Percentiles rank a stretch among this genome's conserved stretches.
phyloP scores from a whole-genome alignment of 2,329 filamentous ascomycete species.

The Dryadomyces quercivorus region DNA sequence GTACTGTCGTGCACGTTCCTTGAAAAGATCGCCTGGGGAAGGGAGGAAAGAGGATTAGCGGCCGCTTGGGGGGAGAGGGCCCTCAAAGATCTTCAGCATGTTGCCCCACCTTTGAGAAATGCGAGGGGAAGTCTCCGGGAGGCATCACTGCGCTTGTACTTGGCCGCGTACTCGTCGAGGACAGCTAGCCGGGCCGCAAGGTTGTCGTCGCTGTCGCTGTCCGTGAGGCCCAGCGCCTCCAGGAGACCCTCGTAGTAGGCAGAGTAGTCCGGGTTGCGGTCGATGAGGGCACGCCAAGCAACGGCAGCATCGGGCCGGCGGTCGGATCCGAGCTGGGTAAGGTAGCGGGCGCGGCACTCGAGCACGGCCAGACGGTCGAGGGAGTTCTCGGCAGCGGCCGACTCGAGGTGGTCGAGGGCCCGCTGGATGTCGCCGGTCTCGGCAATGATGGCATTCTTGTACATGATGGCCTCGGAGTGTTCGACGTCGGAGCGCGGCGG shows the following conservation, averaged over 20 bases:
- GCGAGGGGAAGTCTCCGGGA: conserved; percentile 78
- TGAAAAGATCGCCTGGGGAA: conserved; percentile 60
- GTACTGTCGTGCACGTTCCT: conserved; percentile 64
- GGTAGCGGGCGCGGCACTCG: conserved; percentile 76
- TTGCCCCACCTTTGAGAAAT: conserved; percentile 57
- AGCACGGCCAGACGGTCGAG: conserved; percentile 76
- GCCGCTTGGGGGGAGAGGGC: no score
- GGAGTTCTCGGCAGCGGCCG: conserved; percentile 60
- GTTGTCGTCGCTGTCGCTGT: conserved; percentile 42
- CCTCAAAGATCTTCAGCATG: neutral
- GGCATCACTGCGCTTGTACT: conserved; percentile 74
- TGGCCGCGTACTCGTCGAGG: conserved; percentile 71
- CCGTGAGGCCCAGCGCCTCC: conserved; percentile 42
- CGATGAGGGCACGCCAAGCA: conserved; percentile 69
- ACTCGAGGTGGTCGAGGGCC: conserved; percentile 77
- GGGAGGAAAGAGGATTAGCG: neutral
- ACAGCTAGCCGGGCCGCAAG: conserved; percentile 50
- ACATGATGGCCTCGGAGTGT: conserved; percentile 85
- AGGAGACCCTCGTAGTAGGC: conserved; percentile 74
- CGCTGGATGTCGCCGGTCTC: conserved; percentile 74
- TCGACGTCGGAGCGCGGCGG: conserved; percentile 73
- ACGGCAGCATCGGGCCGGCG: conserved; percentile 68
- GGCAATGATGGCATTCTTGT: conserved; percentile 90
- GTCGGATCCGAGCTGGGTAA: conserved; percentile 52
- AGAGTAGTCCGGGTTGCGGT: conserved; percentile 79